phyloP scores from a whole-genome alignment of 352 stramenopile genomes.

The Phytophthora tentaculata region DNA sequence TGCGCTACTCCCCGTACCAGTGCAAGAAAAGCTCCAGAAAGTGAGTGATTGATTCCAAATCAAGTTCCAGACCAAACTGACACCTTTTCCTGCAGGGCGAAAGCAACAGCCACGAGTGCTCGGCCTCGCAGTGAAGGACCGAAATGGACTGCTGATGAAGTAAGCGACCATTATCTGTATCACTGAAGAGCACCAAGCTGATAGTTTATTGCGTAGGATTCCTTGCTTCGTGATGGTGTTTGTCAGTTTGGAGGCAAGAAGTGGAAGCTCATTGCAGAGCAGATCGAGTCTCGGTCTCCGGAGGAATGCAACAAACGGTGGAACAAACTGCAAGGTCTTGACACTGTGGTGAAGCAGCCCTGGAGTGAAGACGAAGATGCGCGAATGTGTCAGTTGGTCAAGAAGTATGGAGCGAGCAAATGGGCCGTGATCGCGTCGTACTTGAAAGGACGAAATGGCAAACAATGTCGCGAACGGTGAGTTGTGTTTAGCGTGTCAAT shows the following conservation, averaged over 20 bases:
- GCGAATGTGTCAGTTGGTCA: constrained; percentile 68
- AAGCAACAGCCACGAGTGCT: constrained; percentile 2
- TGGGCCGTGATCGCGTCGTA: constrained; percentile 88
- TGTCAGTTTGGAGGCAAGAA: constrained; percentile 82
- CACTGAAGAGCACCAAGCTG: too few relatives aligned
- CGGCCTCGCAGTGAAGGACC: constrained; percentile 8
- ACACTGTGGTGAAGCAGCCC: constrained; percentile 65
- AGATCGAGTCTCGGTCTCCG: constrained; percentile 51
- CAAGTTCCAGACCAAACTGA: constrained; percentile 1
- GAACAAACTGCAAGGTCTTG: constrained; percentile 74
- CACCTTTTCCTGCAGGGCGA: constrained; percentile 18
- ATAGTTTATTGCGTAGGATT: too few relatives aligned
- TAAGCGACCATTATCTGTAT: too few relatives aligned
- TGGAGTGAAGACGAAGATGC: constrained; percentile 71
- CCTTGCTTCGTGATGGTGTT: constrained; percentile 69
- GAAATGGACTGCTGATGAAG: constrained; percentile 55
- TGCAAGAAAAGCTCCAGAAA: constrained; percentile 39
- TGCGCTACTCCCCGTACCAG: constrained; percentile 36
- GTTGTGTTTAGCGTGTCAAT: not conserved
- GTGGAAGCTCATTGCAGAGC: constrained; percentile 73
- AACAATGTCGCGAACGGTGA: constrained; percentile 87
- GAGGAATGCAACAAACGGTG: constrained; percentile 71
- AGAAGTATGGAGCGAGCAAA: constrained; percentile 64
- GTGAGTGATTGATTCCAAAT: constrained; percentile 30
- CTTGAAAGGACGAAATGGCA: constrained; percentile 82